Evolutionary conservation across 768 basidiomycete genomes (phyloP).

Genomic region (Sporobolomyces phaffii): DNA sequence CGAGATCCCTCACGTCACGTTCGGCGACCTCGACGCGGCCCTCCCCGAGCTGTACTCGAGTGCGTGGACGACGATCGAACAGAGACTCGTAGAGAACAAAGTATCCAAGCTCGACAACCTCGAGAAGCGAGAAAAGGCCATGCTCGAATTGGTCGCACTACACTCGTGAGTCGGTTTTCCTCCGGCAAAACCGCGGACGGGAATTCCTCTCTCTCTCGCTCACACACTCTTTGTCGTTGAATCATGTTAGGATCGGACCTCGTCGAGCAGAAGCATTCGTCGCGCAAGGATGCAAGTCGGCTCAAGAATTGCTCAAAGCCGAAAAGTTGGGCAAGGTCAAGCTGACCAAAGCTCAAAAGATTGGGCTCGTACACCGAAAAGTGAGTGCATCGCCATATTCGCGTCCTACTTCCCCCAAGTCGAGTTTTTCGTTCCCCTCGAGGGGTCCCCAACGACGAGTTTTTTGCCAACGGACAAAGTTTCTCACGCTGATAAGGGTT

Average conservation of each 20-base stretch:
- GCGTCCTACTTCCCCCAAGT: too few relatives aligned
- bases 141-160: slow-evolving; percentile 8
- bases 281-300: slow-evolving; percentile 4
- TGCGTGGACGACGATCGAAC: slow-evolving; percentile 17
- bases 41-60: slow-evolving; percentile 7
- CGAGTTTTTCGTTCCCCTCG: too few relatives aligned
- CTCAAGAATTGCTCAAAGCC: slow-evolving; percentile 11
- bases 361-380: slow-evolving; percentile 28
- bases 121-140: background rate
- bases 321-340: slow-evolving; percentile 10
- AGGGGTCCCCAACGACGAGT: too few relatives aligned
- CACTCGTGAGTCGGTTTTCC: slow-evolving; percentile 2
- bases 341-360: slow-evolving; percentile 31
- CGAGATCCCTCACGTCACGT: slow-evolving; percentile 2
- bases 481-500: too few relatives aligned
- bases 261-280: slow-evolving; percentile 20
- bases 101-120: background rate
- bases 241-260: slow-evolving; percentile 28
- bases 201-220: too few relatives aligned
- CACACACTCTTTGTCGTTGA: too few relatives aligned
- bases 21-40: slow-evolving; percentile 7
- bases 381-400: slow-evolving; percentile 9
- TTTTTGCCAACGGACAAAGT: too few relatives aligned
- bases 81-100: background rate
- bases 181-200: too few relatives aligned